Percentiles rank a stretch among this genome's conserved stretches.
phyloP scores from a whole-genome alignment of 768 basidiomycete species.

The Suillus ampliporus region DNA sequence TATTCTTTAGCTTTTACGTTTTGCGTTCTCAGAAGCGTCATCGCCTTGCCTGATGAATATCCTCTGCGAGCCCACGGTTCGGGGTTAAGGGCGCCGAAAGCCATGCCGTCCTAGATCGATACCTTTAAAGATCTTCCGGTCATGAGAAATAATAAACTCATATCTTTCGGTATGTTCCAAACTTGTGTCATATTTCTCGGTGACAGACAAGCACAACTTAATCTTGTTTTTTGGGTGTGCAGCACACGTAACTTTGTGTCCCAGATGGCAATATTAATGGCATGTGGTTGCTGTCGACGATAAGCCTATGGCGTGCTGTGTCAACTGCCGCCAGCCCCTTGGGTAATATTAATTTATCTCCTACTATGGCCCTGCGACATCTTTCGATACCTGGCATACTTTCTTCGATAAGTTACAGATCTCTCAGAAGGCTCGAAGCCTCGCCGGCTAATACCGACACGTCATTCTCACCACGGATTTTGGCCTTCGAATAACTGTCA shows the following conservation, averaged over 20 bases:
- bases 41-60: neutral
- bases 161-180: conserved; percentile 3
- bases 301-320: neutral
- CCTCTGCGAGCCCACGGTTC: neutral
- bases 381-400: neutral
- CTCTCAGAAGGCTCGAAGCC: conserved; percentile 2
- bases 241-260: neutral
- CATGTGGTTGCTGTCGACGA: neutral
- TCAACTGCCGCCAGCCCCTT: neutral
- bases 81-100: conserved; percentile 6
- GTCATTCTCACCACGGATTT: neutral
- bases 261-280: neutral
- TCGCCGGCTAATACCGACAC: neutral
- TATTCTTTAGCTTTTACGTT: conserved; percentile 11
- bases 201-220: conserved; percentile 1
- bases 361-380: neutral
- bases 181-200: neutral
- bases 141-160: neutral
- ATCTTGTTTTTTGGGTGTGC: conserved; percentile 4
- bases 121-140: neutral
- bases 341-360: neutral
- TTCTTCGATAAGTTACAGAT: neutral
- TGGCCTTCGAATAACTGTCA: neutral
- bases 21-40: conserved; percentile 9
- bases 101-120: neutral